A percentile compares a stretch with the other conserved stretches of the same genome.
Evolutionary conservation across 495 filamentous ascomycete genomes (phyloP).

Genomic region (Neurospora intermedia): DNA sequence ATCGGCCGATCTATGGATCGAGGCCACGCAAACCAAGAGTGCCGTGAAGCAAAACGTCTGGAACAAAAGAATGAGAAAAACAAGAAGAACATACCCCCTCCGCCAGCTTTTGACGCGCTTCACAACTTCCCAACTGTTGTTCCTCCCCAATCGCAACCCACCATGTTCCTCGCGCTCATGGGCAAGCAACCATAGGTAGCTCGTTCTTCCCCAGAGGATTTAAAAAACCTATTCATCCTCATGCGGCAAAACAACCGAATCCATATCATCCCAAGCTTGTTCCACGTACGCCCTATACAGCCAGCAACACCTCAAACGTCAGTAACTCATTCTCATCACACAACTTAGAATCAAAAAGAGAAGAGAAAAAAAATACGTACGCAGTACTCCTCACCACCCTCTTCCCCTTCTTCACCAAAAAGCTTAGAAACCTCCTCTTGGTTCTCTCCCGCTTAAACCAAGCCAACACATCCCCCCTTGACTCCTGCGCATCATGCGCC

Average conservation of each 20-base stretch:
- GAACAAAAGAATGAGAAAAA: background rate
- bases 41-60: background rate
- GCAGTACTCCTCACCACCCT: constrained; percentile 21
- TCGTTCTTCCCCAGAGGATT: background rate
- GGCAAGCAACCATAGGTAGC: background rate
- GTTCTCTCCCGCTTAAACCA: constrained; percentile 36
- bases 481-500: background rate
- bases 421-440: constrained; percentile 34
- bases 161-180: background rate
- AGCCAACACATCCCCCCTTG: constrained; percentile 27
- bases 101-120: background rate
- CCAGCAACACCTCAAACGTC: no score
- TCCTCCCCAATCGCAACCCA: background rate
- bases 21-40: background rate
- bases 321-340: no score
- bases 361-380: constrained; percentile 14
- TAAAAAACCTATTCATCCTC: background rate
- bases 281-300: constrained; percentile 8
- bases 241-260: constrained; percentile 12
- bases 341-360: no score
- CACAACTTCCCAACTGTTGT: background rate
- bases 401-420: constrained; percentile 28
- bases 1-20: background rate
- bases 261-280: constrained; percentile 6
- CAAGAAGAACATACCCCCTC: background rate